phyloP scores from a whole-genome alignment of 176 grass and related monocot genomes.

The Neostapfia colusana region DNA sequence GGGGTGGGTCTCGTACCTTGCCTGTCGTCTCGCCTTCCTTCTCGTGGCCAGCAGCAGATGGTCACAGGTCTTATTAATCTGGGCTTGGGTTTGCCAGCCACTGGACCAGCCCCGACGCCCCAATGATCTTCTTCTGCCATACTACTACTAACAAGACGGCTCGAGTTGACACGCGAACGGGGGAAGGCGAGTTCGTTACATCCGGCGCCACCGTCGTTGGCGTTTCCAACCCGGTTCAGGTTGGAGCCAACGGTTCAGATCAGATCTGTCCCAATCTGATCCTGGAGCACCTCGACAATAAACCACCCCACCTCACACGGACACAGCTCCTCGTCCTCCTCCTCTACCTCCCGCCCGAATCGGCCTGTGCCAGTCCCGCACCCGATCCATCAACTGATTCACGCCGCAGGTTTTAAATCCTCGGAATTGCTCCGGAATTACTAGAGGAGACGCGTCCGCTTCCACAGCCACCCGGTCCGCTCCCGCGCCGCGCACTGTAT shows the following conservation, averaged over 20 bases:
- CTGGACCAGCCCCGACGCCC: too few species aligned
- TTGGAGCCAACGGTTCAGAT: neutral
- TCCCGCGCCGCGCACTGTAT: constrained; percentile 14
- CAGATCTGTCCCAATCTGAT: too few species aligned
- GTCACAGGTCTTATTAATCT: neutral
- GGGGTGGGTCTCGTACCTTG: neutral
- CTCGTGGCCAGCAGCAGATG: neutral
- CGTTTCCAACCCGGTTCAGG: neutral
- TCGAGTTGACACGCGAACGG: neutral
- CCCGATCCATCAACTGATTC: constrained; percentile 1
- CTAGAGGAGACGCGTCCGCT: neutral
- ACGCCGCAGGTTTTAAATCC: constrained; percentile 12
- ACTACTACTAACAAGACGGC: too few species aligned
- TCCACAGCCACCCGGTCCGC: neutral
- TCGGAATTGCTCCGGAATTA: neutral
- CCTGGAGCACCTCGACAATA: neutral
- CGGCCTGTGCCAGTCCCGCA: neutral
- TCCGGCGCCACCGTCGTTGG: neutral
- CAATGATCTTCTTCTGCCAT: too few species aligned
- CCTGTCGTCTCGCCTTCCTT: neutral
- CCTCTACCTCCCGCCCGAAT: neutral
- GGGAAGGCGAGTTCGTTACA: neutral
- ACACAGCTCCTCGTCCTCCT: neutral
- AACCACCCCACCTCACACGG: neutral
- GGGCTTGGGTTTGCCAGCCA: neutral